A percentile compares a stretch with the other conserved stretches of the same genome.
phyloP scores from a whole-genome alignment of 169 alveolate genomes.

The Plasmodium yoelii region DNA sequence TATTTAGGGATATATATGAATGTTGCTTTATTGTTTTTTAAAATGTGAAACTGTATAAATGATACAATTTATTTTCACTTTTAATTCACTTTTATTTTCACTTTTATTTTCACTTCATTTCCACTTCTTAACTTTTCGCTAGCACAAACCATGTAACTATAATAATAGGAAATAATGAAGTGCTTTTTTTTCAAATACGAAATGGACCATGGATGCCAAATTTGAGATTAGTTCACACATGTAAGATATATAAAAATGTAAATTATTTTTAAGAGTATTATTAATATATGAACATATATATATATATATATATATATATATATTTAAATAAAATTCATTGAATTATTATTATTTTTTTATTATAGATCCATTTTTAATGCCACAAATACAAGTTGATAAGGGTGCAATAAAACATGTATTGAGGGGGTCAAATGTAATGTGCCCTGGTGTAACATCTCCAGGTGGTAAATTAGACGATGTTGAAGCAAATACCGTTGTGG shows the following conservation, averaged over 20 bases:
- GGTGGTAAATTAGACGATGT: constrained; percentile 96
- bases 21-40: background rate
- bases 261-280: background rate
- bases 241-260: constrained; percentile 66
- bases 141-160: constrained; percentile 88
- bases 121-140: constrained; percentile 4
- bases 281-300: too few species aligned
- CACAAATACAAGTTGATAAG: constrained; percentile 96
- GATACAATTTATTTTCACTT: background rate
- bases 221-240: constrained; percentile 94
- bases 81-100: too few species aligned
- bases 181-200: constrained; percentile 90
- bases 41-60: background rate
- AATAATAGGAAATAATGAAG: constrained; percentile 85
- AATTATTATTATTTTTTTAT: constrained; percentile 7
- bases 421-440: constrained; percentile 97
- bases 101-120: too few species aligned
- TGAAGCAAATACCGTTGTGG: constrained; percentile 89
- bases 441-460: constrained; percentile 97
- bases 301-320: too few species aligned
- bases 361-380: constrained; percentile 96
- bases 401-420: constrained; percentile 96
- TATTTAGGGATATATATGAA: background rate
- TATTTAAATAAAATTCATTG: background rate
- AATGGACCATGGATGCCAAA: constrained; percentile 97